Base-by-base conservation (phyloP, 1,284 basidiomycete species). In the Hymenochaete sp. region DNA sequence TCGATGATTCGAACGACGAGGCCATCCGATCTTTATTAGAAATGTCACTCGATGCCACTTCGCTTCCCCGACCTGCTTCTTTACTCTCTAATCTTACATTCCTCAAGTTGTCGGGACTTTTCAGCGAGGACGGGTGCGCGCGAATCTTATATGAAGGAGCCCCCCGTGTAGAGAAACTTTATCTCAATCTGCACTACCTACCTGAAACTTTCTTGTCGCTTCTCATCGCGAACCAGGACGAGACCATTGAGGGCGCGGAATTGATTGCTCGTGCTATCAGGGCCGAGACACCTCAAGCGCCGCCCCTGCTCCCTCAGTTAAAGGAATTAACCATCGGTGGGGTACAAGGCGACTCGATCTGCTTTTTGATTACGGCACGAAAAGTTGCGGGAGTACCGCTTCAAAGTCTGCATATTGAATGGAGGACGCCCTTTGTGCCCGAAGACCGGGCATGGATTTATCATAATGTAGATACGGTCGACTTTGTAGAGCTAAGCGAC, bases 1-100 rank as follows among this genome's bases (percentile, higher is more conserved):
- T 2, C 66, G 65, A 0, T 52, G 59, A 38, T 60, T 61, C 1
- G 61, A 60, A 3, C 55, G 59, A 32, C 28, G 14, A 31, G 9
- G 28, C 28, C 28, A 10, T 62, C 61, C 32, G 61, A 62, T 38
- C 67, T 68, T 2, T 48, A 79, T 28, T 62, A 79, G 21, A 58
- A 58, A 16, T 62, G 62, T 2, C 56, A 80, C 18, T n/a, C 31
- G 28, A 28, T 19, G 24, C 22, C 21, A 47, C 78, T 72, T 46
- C 68, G 70, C 49, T 50, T n/a, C 10, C 29, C 25, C 27, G 5
- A 13, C 36, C 42, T 1, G 25, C 13, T 10, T 39, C 42, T 11
- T 44, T 44, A 26, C 47, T 49, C 4, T 9, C 37, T 14, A 44
- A 39, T 29, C 16, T 49, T 14, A 36, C 42, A 3, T 42, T 44